Base-by-base conservation (phyloP, 164 flowering plant species). In the Echeveria elegans region DNA sequence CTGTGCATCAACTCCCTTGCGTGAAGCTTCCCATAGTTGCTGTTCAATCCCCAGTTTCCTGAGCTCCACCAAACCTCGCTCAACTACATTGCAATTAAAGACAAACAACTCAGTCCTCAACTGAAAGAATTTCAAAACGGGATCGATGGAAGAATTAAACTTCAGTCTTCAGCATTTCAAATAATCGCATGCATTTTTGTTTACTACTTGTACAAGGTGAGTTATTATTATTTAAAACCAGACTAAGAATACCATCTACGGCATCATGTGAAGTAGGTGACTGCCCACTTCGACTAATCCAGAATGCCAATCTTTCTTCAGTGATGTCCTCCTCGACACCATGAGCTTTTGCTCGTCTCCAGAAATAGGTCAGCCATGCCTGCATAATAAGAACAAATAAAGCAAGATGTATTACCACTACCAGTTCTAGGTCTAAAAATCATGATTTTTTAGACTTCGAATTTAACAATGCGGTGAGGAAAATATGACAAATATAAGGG, bases 1-100 rank as follows among this genome's bases (percentile, higher is more conserved):
- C 19, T 43, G 48, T 11, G 48, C 48, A 43, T 43, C 96, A 37
- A 80, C 82, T 73, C 89, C 95, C 74, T 76, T 90, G 29, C 98
- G 86, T n/a, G 97, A 90, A 68, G 92, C 89, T 81, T 94, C 96
- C 97, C 97, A 94, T n/a, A 90, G 83, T 72, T 84, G 95, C 68
- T 83, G 92, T 67, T 94, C 98, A 68, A 94, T 86, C 58, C 95
- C 92, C 63, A 90, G 76, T 75, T 90, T 89, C 78, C 88, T 81
- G 73, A 94, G 82, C 80, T 94, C 96, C 65, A 73, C 43, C 70
- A 94, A 64, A 37, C 96, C 96, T 69, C 92, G 80, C 63, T 88
- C 93, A 72, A 87, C 98, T 92, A 85, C 60, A 65, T 24, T 21
- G 23, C 1, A 19, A 61, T 9, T 2, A 18, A 50, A 36, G 11